Evolutionary conservation across 306 rosid genomes (phyloP), one percentile per base, ranked within the genome.

Genomic region (cucumber (Cucumis sativus)): DNA sequence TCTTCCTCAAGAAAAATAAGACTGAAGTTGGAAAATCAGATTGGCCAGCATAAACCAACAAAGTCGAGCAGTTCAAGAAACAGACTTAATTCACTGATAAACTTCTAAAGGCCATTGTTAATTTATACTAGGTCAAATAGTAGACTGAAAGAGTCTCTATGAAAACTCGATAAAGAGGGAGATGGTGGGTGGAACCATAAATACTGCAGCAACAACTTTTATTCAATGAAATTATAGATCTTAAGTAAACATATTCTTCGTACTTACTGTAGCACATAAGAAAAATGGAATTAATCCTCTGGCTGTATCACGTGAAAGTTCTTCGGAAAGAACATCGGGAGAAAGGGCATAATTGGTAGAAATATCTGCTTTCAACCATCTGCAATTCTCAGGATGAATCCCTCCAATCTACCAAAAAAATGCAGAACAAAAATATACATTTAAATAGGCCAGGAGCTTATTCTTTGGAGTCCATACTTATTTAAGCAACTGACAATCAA

Each of bases 241-340:
- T 37, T 23, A 18, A 65, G 49, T 17, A 64, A 37, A 16, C 28
- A 9, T 65, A 65, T 37, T 70, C 60, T 54, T 30, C 57, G 65
- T 79, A 80, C 95, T 85, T 92, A 94, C 97, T 3, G 94, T 88
- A 66, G 93, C 97, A 77, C 98, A 92, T 82, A 94, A 84, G 96
- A 94, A 92, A 85, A 94, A 84, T 43, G 98, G 97, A 80, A 92
- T 82, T 52, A 92, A 84, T 81, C 92, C 97, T 10, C 63, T 71
- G 81, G 91, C 82, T 43, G 84, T 78, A 76, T 94, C 98, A 5
- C 76, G 84, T 79, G 88, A 86, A 84, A 94, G 86, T 55, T 91
- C 89, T 76, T 94, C 91, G 70, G 79, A 69, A 66, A 94, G 88
- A 75, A 83, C 85, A 75, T 81, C 83, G 57, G 98, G 88, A 61